Evolutionary conservation across 768 basidiomycete genomes (phyloP).

Genomic region (Coprinellus micaceus): DNA sequence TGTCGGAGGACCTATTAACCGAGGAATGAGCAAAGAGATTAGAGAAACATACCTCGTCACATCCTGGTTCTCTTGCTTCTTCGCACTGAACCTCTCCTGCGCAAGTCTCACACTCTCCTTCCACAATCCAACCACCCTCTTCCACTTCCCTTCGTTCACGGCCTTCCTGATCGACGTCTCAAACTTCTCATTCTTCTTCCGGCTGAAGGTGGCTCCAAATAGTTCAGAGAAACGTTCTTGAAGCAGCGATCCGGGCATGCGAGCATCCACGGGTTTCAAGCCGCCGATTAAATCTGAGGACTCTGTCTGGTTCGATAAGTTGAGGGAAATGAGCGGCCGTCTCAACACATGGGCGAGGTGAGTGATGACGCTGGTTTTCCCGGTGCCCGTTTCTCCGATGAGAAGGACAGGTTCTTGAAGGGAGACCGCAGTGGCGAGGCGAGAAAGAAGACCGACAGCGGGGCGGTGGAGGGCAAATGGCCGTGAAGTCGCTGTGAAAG

Average conservation of each 20-base stretch:
- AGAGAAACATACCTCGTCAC: conserved; percentile 22
- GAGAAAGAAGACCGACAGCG: conserved; percentile 72
- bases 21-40: background rate
- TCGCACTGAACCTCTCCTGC: conserved; percentile 52
- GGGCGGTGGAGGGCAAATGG: conserved; percentile 91
- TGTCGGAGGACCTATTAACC: conserved; percentile 1
- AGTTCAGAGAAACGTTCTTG: conserved; percentile 74
- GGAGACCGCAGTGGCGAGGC: conserved; percentile 70
- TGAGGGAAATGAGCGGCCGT: conserved; percentile 79
- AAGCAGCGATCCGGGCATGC: conserved; percentile 66
- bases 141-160: conserved; percentile 82
- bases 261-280: conserved; percentile 92
- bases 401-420: conserved; percentile 82
- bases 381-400: conserved; percentile 98
- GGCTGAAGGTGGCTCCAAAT: conserved; percentile 84
- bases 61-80: conserved; percentile 15
- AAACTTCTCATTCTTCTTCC: conserved; percentile 84
- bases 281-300: conserved; percentile 92
- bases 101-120: conserved; percentile 70
- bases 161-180: conserved; percentile 79
- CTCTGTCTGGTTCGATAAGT: conserved; percentile 95
- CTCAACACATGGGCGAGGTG: conserved; percentile 79
- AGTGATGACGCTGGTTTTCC: conserved; percentile 91
- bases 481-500: conserved; percentile 33
- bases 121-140: conserved; percentile 79